phyloP scores from a whole-genome alignment of 2,329 filamentous ascomycete species.

The Exophiala sideris region DNA sequence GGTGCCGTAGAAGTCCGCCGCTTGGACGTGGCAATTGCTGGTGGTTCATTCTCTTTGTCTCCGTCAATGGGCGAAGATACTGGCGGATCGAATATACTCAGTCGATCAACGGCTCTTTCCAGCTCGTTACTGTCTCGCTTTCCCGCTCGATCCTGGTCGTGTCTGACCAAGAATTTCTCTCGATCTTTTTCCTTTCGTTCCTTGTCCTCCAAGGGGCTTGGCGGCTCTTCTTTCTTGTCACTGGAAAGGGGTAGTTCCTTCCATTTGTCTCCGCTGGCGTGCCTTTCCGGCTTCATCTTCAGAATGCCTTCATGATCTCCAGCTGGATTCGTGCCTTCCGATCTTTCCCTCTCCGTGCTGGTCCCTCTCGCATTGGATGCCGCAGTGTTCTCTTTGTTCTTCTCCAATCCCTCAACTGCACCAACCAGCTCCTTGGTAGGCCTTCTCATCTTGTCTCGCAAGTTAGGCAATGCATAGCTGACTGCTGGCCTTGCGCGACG shows the following conservation, averaged over 20 bases:
- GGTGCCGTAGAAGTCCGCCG: slow-evolving; percentile 3
- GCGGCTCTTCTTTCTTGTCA: slow-evolving; percentile 22
- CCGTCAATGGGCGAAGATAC: slow-evolving; percentile 18
- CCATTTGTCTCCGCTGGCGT: slow-evolving; percentile 7
- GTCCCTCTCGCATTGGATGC: slow-evolving; percentile 2
- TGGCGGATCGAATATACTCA: slow-evolving; percentile 27
- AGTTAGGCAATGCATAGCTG: slow-evolving; percentile 78
- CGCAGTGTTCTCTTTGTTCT: slow-evolving; percentile 40
- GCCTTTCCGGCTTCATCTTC: slow-evolving; percentile 23
- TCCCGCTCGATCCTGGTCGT: slow-evolving; percentile 11
- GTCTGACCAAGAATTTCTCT: slow-evolving; percentile 26
- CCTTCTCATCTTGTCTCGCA: slow-evolving; percentile 78
- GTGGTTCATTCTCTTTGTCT: slow-evolving; percentile 3
- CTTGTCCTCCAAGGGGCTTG: slow-evolving; percentile 25
- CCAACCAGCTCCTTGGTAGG: slow-evolving; percentile 73
- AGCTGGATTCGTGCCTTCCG: slow-evolving; percentile 16
- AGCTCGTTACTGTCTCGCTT: slow-evolving; percentile 10
- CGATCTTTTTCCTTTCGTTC: slow-evolving; percentile 32
- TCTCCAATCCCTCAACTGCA: slow-evolving; percentile 60
- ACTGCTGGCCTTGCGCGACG: slow-evolving; percentile 65
- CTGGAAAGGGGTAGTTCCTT: slow-evolving; percentile 8
- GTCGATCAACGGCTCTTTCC: slow-evolving; percentile 23
- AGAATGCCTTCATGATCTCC: slow-evolving; percentile 1
- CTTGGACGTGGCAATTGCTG: slow-evolving; percentile 7
- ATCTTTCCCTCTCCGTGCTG: slow-evolving; percentile 22